Evolutionary conservation across 306 rosid genomes (phyloP), one percentile per base, ranked within the genome.

Genomic region (Inga laurina): DNA sequence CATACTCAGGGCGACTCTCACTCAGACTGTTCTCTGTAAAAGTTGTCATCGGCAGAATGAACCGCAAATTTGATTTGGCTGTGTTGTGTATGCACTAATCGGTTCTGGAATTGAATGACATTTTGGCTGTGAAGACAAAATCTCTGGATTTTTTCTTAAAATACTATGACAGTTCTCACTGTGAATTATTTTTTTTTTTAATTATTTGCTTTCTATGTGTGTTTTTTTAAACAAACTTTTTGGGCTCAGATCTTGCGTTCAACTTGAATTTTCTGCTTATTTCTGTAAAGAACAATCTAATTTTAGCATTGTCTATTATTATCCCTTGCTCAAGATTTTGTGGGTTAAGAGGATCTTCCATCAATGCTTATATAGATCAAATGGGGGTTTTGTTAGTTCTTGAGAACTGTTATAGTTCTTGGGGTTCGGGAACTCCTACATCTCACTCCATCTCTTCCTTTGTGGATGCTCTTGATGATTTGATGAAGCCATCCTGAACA

Each of bases 371-470:
- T 21, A 75, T 85, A 10, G 27, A 48, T 27, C 21, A 7, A 24
- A 72, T 75, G 72, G 88, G 76, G 61, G 76, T 83, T 85, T 81
- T 80, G 70, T 77, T 76, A 80, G 82, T 88, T 76, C 84, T 27
- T 54, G 43, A 57, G 46, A 85, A 88, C 74, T 88, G 61, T 35
- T 72, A 21, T 82, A 77, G 84, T 85, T 88, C 82, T 85, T 77
- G 86, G 83, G 80, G 87, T 88, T 88, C 76, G 83, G 83, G 75
- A 88, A 82, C 81, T 80, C 85, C 84, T 68, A 78, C 83, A 87
- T 77, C 68, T 61, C 0, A 39, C 44, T 64, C 15, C 7, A 9
- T 14, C 61, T 41, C 59, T 24, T 45, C 16, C n/a, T 48, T 13
- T 12, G 41, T 30, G 18, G 41, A 10, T 48, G 62, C 18, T 24